Percentiles rank a stretch among this genome's conserved stretches.
phyloP scores from a whole-genome alignment of 2,329 filamentous ascomycete genomes.

The Fusarium newnesense region DNA sequence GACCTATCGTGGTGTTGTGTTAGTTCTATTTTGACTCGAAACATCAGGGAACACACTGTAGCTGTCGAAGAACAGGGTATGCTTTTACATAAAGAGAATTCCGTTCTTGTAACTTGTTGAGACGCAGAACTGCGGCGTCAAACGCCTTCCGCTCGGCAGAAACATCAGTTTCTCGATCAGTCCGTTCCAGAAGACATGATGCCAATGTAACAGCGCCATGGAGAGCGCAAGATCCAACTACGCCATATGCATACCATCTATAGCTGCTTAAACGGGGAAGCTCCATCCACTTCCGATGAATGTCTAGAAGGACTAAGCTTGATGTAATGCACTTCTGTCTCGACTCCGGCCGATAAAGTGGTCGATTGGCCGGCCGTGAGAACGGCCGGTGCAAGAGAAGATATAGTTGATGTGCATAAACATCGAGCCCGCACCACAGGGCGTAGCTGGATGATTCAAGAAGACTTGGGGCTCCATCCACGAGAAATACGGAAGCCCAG shows the following conservation, averaged over 20 bases:
- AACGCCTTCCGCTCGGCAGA: neutral
- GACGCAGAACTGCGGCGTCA: neutral
- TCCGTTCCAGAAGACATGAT: neutral
- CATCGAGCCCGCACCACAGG: conserved; percentile 32
- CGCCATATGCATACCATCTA: neutral
- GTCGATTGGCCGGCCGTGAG: neutral
- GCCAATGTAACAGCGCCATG: neutral
- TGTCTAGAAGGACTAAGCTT: neutral
- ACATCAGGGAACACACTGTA: neutral
- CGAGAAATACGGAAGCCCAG: conserved; percentile 6
- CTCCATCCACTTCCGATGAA: neutral
- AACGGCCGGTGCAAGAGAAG: conserved; percentile 34
- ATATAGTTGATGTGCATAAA: conserved; percentile 35
- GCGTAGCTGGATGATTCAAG: conserved; percentile 30
- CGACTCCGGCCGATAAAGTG: neutral
- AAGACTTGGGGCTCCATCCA: conserved; percentile 23
- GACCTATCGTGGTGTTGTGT: neutral
- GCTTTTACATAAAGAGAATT: neutral
- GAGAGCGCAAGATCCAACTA: neutral
- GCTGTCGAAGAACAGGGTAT: neutral
- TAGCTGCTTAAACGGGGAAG: neutral
- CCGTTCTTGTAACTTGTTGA: neutral
- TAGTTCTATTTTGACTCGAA: neutral
- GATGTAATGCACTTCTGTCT: neutral
- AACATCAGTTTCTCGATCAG: neutral